phyloP scores from a whole-genome alignment of 352 stramenopile species.

The Aphanomyces stellatus region DNA sequence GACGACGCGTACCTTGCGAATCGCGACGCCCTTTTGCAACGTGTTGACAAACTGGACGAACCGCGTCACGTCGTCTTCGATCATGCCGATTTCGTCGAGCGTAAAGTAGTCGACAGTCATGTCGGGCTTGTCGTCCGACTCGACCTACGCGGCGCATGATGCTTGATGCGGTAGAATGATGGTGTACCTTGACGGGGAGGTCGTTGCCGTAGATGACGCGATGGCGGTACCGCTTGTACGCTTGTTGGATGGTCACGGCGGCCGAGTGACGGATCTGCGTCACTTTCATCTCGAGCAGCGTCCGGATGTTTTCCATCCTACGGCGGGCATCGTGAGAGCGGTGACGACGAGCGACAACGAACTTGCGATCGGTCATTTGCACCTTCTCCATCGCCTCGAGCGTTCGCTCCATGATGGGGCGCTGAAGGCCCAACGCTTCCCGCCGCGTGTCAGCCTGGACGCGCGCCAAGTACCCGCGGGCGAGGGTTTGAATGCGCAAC shows the following conservation, averaged over 20 bases:
- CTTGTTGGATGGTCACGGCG: slow-evolving; percentile 47
- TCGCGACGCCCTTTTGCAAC: slow-evolving; percentile 49
- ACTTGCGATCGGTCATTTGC: slow-evolving; percentile 34
- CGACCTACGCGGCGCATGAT: slow-evolving; percentile 33
- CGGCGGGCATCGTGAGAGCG: background rate
- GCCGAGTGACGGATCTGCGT: slow-evolving; percentile 47
- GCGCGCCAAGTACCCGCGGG: slow-evolving; percentile 44
- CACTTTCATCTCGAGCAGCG: slow-evolving; percentile 32
- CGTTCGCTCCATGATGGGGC: slow-evolving; percentile 28
- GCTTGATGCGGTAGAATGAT: too few relatives aligned
- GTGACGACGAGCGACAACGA: slow-evolving; percentile 12
- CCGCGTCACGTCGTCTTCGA: slow-evolving; percentile 31
- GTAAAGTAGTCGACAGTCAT: slow-evolving; percentile 49
- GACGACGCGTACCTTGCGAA: slow-evolving; percentile 44
- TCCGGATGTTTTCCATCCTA: slow-evolving; percentile 3
- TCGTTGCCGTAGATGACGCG: background rate
- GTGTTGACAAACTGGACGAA: slow-evolving; percentile 55
- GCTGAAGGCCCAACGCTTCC: slow-evolving; percentile 21
- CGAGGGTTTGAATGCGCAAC: slow-evolving; percentile 33
- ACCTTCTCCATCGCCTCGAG: slow-evolving; percentile 24
- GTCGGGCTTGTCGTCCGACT: slow-evolving; percentile 41
- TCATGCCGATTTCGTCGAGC: slow-evolving; percentile 48
- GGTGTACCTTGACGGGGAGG: slow-evolving; percentile 10
- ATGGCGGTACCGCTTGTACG: slow-evolving; percentile 17
- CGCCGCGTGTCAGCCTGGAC: slow-evolving; percentile 19